Percentiles rank a stretch among this genome's conserved stretches.
Evolutionary conservation across 371 early-diverging fungal genomes (phyloP).

Genomic region (Zychaea mexicana): DNA sequence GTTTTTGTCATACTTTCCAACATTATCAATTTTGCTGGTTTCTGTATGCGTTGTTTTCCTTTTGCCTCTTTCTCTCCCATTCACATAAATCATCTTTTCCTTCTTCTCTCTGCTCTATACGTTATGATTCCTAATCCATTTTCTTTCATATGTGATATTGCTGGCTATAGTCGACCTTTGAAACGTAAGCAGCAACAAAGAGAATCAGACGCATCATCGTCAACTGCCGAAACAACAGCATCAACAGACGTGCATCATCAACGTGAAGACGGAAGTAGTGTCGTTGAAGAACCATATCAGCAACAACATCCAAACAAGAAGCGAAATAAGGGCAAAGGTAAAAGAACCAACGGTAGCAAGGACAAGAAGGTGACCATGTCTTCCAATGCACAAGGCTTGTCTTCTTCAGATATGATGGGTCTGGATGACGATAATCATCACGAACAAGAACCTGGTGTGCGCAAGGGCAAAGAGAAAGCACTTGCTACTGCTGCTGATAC

Average conservation of each 20-base stretch:
- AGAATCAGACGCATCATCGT: background rate
- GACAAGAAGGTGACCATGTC: background rate
- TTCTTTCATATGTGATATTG: background rate
- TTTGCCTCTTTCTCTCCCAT: background rate
- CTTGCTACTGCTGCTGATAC: background rate
- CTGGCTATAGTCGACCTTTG: background rate
- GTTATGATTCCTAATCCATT: background rate
- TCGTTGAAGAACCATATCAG: background rate
- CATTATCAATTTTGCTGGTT: background rate
- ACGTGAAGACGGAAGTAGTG: background rate
- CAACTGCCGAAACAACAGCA: background rate
- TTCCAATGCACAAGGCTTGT: too few species aligned
- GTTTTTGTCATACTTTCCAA: background rate
- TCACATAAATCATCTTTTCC: too few species aligned
- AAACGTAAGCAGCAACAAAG: background rate
- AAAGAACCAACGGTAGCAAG: background rate
- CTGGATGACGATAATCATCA: background rate
- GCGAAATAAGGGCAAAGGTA: background rate
- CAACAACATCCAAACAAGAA: background rate
- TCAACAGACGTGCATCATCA: too few species aligned
- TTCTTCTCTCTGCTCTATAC: background rate
- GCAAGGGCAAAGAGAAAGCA: slow-evolving; percentile 2
- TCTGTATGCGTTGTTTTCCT: background rate
- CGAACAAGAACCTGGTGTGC: background rate
- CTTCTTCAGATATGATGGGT: too few species aligned